Evolutionary conservation across 106 monocot genomes (phyloP).

Genomic region (Narthecium ossifragum): DNA sequence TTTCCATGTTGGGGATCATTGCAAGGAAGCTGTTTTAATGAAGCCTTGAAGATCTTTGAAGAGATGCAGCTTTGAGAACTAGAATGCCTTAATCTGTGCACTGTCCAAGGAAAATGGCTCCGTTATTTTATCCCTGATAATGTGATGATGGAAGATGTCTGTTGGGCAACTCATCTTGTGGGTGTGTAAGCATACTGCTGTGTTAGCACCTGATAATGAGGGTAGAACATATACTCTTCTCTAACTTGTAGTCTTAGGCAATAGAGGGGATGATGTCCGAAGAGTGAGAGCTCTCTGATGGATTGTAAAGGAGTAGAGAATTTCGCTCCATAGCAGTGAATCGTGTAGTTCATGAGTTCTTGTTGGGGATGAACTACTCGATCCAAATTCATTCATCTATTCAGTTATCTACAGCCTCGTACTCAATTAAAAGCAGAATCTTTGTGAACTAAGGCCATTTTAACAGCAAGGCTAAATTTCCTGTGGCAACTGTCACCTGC

Average conservation of each 20-base stretch:
- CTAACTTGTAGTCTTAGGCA: slow-evolving; percentile 32
- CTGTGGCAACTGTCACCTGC: too few relatives aligned
- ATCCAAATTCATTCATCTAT: slow-evolving; percentile 1
- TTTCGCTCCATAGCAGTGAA: slow-evolving; percentile 22
- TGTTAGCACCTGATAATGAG: slow-evolving; percentile 22
- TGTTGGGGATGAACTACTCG: slow-evolving; percentile 1
- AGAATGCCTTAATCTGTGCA: too few relatives aligned
- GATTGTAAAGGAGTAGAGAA: slow-evolving; percentile 25
- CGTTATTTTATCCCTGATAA: too few relatives aligned
- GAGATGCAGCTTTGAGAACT: slow-evolving; percentile 28
- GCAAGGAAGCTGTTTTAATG: slow-evolving; percentile 6
- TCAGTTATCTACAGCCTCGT: slow-evolving; percentile 9
- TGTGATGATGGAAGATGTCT: too few relatives aligned
- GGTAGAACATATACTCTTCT: slow-evolving; percentile 28
- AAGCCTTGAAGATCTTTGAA: slow-evolving; percentile 29
- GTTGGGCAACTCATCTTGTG: too few relatives aligned
- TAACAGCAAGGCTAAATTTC: too few relatives aligned
- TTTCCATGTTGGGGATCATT: too few relatives aligned
- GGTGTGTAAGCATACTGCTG: background rate
- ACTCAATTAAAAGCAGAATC: background rate
- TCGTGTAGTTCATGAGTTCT: slow-evolving; percentile 16
- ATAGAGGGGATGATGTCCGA: slow-evolving; percentile 33
- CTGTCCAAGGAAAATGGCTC: too few relatives aligned
- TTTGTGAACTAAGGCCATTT: background rate
- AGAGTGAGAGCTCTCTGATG: slow-evolving; percentile 22